Base-by-base conservation (phyloP, 805 yeast genomes). In the Candida silvatica region DNA sequence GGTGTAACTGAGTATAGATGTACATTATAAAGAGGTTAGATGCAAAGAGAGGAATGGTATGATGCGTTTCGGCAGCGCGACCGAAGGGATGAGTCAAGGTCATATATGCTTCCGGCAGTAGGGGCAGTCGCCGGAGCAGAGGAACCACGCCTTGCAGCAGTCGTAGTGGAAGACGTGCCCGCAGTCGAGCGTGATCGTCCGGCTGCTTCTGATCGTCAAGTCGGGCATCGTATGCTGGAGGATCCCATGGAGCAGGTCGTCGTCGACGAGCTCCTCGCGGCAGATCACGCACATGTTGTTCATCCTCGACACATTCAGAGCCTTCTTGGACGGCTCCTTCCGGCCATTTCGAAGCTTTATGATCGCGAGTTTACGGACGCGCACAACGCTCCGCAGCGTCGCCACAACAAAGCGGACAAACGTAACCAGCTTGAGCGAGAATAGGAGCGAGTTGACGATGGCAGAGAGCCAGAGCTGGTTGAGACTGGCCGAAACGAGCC, bases 141-240 rank as follows among this genome's bases (percentile, higher is more conserved):
- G 19, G 24, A 45, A 46, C 51, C 51, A 46, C 18, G 37, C 22
- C 20, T 34, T 46, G 26, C 45, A 43, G 27, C 51, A 46, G 5
- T 34, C 27, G 12, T 27, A 30, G 28, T 46, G 51, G 19, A 43
- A 46, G 5, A 44, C 32, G 22, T 46, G 51, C 6, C 37, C 29
- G 29, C 51, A 46, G 9, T 37, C 31, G 23, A 43, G 24, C 26
- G 41, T 20, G 11, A 40, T 17, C 27, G 25, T 24, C 24, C 25
- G 17, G 14, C 16, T 17, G 19, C 15, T 11, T 3, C 24, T 17
- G 16, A 12, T 31, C 6, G 11, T n/a, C 14, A 9, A 23, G 18
- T 14, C 24, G 19, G n/a, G 6, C n/a, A 12, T 29, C 14, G 28
- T 20, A n/a, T 17, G 8, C 15, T 31, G 20, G n/a, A n/a, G n/a